Percentiles rank a stretch among this genome's conserved stretches.
Conservation (phyloP, 805 yeast genomes). For the Lipomyces yamadae region DNA sequence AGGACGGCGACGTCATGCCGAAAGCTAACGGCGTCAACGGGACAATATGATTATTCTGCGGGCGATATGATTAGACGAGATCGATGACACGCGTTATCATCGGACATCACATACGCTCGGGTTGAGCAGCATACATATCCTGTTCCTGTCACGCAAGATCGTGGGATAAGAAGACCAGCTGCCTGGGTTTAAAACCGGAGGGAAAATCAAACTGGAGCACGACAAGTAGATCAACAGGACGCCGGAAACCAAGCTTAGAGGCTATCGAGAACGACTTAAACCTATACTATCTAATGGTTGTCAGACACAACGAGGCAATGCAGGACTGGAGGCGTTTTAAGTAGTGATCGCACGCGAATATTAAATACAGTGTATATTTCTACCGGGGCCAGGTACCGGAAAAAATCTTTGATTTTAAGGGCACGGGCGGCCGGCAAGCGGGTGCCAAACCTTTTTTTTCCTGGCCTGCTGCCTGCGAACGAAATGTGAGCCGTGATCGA, state of each 20-base stretch:
- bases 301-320: background rate
- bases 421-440: too few relatives aligned
- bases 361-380: background rate
- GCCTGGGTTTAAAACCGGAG: too few relatives aligned
- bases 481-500: background rate
- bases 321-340: background rate
- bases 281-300: background rate
- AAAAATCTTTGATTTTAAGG: background rate
- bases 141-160: background rate
- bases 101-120: background rate
- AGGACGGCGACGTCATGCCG: slow-evolving; percentile 20
- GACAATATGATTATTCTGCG: background rate
- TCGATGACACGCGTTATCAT: background rate
- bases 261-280: background rate
- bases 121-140: slow-evolving; percentile 7
- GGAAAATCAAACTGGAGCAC: background rate
- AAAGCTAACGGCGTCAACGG: slow-evolving; percentile 3
- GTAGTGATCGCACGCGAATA: background rate
- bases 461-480: too few relatives aligned
- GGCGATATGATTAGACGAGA: background rate
- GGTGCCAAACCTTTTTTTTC: background rate
- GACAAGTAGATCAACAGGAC: background rate
- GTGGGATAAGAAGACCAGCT: too few relatives aligned
- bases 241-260: background rate
- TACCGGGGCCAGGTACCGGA: background rate